Evolutionary conservation across 805 yeast species (phyloP), one percentile per base, ranked within the genome.

Genomic region (Starmerella khaoyaiensis): DNA sequence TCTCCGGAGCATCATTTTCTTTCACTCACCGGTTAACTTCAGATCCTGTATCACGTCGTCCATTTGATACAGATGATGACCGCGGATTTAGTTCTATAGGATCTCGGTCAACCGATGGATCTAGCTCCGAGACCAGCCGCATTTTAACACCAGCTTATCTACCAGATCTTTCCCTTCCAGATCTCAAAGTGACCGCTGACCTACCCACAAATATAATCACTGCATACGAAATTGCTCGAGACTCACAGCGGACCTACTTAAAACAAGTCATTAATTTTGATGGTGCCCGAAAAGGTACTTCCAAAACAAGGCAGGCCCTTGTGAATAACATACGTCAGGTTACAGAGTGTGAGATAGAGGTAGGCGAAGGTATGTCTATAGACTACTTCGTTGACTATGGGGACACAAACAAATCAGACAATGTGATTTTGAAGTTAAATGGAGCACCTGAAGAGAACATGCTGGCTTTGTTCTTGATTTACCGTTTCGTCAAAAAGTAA

Each of bases 341-440:
- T 9, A 47, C 53, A 1, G 31, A 22, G 5, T 41, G 46, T 27
- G 21, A 21, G 3, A 39, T 44, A 7, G 38, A 37, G 33, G 17
- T 26, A 17, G 31, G 33, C 27, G 21, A 6, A 12, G 11, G 9
- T 18, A 18, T 21, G 10, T 17, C 28, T 14, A 9, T n/a, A 19
- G 28, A 14, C 26, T 31, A 31, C 11, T 35, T 31, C 14, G 39
- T 26, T 18, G n/a, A 18, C 15, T 24, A 28, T 12, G 39, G 31
- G 23, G 44, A 33, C 14, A 41, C 25, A 41, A 72, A 67, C 25
- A 69, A 67, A 15, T 62, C 61, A 18, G 59, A 65, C 23, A 81
- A 77, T 47, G 62, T 93, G 46, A 71, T 69, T 48, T 61, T 82
- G 43, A 72, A 79, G 1, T 63, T 83, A 36, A 71, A 72, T 18